A percentile compares a stretch with the other conserved stretches of the same genome.
Evolutionary conservation across 345 rosid species (phyloP).

Genomic region (Camelina neglecta): DNA sequence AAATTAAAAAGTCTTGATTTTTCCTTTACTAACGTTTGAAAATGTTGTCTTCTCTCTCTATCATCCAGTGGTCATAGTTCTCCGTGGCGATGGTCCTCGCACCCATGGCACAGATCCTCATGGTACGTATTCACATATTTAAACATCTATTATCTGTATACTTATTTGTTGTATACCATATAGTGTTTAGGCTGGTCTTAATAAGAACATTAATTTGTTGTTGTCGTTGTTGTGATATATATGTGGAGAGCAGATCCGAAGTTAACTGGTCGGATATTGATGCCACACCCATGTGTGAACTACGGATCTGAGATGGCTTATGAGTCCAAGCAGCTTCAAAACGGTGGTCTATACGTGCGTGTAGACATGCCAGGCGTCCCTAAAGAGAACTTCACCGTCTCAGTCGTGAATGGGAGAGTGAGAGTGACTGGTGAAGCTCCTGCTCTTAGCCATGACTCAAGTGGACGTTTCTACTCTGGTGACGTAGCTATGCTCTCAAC

Average conservation of each 20-base stretch:
- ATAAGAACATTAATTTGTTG: not conserved
- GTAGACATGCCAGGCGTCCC: conserved; percentile 41
- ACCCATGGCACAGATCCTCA: not conserved
- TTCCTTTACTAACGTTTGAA: not conserved
- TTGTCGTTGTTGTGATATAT: not conserved
- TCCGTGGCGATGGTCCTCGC: not conserved
- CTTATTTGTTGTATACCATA: not conserved
- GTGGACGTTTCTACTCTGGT: conserved; percentile 19
- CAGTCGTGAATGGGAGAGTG: conserved; percentile 12
- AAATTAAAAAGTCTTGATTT: too few relatives aligned
- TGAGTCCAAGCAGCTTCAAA: conserved; percentile 32
- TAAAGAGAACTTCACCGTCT: conserved; percentile 26
- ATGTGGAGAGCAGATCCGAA: conserved; percentile 13
- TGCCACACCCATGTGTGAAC: conserved; percentile 32
- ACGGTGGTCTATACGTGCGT: conserved; percentile 35
- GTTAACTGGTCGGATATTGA: conserved; percentile 15
- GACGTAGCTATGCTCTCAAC: conserved; percentile 30
- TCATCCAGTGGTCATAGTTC: not conserved
- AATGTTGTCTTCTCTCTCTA: too few relatives aligned
- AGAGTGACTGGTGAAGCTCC: conserved; percentile 29
- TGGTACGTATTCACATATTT: not conserved
- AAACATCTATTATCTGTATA: not conserved
- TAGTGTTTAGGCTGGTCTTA: not conserved
- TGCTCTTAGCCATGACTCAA: conserved; percentile 22
- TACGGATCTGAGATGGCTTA: conserved; percentile 31